A percentile compares a stretch with the other conserved stretches of the same genome.
phyloP scores from a whole-genome alignment of 306 rosid species.

The Vigna radiata region DNA sequence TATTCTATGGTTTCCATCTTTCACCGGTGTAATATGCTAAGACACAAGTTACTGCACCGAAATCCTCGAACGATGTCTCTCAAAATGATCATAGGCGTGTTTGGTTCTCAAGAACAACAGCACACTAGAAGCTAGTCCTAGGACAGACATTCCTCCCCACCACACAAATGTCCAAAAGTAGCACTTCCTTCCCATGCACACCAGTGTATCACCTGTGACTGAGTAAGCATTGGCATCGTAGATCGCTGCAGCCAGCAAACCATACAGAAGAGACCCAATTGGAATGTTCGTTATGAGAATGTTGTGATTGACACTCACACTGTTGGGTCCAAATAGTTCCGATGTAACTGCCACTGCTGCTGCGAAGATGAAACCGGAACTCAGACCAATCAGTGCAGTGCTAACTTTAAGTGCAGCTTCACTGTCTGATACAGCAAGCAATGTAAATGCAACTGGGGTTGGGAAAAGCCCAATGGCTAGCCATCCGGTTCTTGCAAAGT shows the following conservation, averaged over 20 bases:
- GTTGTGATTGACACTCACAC: constrained; percentile 88
- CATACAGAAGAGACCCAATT: constrained; percentile 86
- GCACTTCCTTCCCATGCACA: constrained; percentile 91
- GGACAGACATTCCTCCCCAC: constrained; percentile 83
- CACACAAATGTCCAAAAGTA: constrained; percentile 77
- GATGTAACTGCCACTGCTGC: constrained; percentile 95
- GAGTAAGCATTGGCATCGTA: constrained; percentile 68
- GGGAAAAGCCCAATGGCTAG: constrained; percentile 80
- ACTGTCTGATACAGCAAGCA: constrained; percentile 71
- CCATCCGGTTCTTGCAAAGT: constrained; percentile 99
- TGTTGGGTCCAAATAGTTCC: constrained; percentile 89
- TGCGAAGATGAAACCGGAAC: constrained; percentile 95
- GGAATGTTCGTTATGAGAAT: constrained; percentile 92
- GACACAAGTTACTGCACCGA: constrained; percentile 52
- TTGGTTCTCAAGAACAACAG: constrained; percentile 81
- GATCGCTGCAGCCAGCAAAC: constrained; percentile 76
- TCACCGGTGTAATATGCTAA: constrained; percentile 33
- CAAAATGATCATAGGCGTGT: constrained; percentile 80
- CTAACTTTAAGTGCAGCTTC: constrained; percentile 57
- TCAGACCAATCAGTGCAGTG: constrained; percentile 82
- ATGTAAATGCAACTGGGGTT: constrained; percentile 81
- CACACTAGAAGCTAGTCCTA: constrained; percentile 73
- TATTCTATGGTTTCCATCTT: neutral
- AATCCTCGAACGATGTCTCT: constrained; percentile 52
- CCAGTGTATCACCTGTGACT: constrained; percentile 48